These are phyloP conservation scores for Jaltomata sinuosa DNA, from an alignment of 257 asterid species.

Conservation along the genomic window DNA sequence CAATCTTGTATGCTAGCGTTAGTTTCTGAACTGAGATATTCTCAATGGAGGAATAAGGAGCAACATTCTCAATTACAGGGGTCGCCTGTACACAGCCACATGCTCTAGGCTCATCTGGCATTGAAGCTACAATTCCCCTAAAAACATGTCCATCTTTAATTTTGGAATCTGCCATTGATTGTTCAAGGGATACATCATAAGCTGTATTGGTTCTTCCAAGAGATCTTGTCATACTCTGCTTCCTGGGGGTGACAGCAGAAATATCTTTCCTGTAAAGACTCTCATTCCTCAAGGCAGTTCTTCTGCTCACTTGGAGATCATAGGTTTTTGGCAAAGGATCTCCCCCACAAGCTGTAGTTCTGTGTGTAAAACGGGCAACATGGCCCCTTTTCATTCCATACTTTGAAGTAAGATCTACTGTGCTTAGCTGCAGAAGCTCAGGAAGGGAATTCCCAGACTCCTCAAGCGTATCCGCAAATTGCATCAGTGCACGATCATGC, in stretches of 20 bases:
- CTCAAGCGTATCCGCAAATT: constrained; percentile 50
- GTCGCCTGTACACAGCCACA: constrained; percentile 67
- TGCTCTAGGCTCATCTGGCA: constrained; percentile 62
- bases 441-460: constrained; percentile 41
- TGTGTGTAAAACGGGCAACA: constrained; percentile 55
- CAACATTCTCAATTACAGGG: constrained; percentile 42
- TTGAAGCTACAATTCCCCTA: constrained; percentile 59
- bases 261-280: constrained; percentile 28
- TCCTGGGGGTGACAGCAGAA: constrained; percentile 22
- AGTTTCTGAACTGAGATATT: constrained; percentile 56
- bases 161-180: constrained; percentile 54
- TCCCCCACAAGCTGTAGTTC: constrained; percentile 24
- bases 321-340: constrained; percentile 29
- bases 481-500: constrained; percentile 63
- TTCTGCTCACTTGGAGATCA: constrained; percentile 29
- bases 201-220: constrained; percentile 16
- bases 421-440: constrained; percentile 43
- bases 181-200: constrained; percentile 29
- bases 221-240: constrained; percentile 19
- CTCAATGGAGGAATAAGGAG: constrained; percentile 55
- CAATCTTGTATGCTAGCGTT: constrained; percentile 56
- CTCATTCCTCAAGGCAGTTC: constrained; percentile 24
- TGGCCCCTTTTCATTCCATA: constrained; percentile 72
- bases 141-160: constrained; percentile 50
- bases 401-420: constrained; percentile 32